Evolutionary conservation across 2,329 filamentous ascomycete species (phyloP).

Genomic region (Alternaria brassicicola): DNA sequence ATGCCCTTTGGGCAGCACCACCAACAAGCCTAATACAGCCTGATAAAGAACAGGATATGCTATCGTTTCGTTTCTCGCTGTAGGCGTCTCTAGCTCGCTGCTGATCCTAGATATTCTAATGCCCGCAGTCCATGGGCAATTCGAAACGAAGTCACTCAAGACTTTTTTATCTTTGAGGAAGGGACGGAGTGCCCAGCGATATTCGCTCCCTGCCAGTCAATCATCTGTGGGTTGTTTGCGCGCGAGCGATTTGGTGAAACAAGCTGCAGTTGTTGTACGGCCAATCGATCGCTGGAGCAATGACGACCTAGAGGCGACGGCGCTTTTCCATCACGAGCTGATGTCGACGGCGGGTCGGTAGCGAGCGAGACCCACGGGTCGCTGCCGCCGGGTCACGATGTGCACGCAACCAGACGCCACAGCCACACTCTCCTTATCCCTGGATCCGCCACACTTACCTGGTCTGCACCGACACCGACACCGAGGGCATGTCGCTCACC

Average conservation of each 20-base stretch:
- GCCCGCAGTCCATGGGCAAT: neutral
- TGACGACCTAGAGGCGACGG: slow-evolving; percentile 6
- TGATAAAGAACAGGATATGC: neutral
- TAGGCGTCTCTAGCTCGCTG: neutral
- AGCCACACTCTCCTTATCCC: slow-evolving; percentile 14
- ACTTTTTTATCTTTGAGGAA: neutral
- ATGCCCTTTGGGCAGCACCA: neutral
- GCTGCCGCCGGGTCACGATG: slow-evolving; percentile 7
- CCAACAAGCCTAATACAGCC: neutral
- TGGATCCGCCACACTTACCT: slow-evolving; percentile 14
- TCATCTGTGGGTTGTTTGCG: slow-evolving; percentile 9
- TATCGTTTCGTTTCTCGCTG: slow-evolving; percentile 10
- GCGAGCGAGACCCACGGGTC: slow-evolving; percentile 11
- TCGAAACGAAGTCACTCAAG: slow-evolving; percentile 19
- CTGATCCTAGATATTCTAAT: slow-evolving; percentile 8
- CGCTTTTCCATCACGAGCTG: slow-evolving; percentile 15
- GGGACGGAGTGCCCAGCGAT: slow-evolving; percentile 2
- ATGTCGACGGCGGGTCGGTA: slow-evolving; percentile 15
- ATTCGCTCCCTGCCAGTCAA: slow-evolving; percentile 10
- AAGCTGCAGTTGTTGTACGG: slow-evolving; percentile 3
- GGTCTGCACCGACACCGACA: slow-evolving; percentile 6
- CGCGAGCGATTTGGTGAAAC: slow-evolving; percentile 19
- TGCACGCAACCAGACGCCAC: slow-evolving; percentile 9
- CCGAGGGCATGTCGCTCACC: slow-evolving; percentile 14
- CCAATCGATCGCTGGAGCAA: slow-evolving; percentile 13